Evolutionary conservation across 2,329 filamentous ascomycete species (phyloP), one percentile per base, ranked within the genome.

Genomic region (Chrysosporium keratinophilum): DNA sequence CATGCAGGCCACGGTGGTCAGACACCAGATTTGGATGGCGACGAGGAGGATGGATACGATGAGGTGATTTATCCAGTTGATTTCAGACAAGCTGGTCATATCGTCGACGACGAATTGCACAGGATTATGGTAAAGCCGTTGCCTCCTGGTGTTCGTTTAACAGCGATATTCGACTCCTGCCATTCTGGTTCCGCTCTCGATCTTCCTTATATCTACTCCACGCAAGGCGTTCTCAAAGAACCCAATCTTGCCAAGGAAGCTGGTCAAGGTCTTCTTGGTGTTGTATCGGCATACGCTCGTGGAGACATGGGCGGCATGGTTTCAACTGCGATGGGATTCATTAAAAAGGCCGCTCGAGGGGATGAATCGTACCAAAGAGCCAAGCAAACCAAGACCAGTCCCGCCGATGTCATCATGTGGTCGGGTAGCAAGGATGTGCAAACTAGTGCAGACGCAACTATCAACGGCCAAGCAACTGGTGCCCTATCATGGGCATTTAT

Each of bases 401-500:
- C 90, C 1, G 93, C 93, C 40, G 93, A 98, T 70, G 93, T 98
- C 33, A 82, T 98, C 67, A 95, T 96, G 87, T 95, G 90, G 86
- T 95, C 88, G 57, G 93, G 93, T 54, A 94, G 88, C 74, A 96
- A 95, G 72, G 93, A 98, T 67, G 82, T 84, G 57, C 93, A 97
- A 72, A 98, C 93, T 63, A 95, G 89, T 56, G 87, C 88, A 72
- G 93, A 98, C 69, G 90, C 93, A 11, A 87, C 83, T 28, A 96
- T 97, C 61, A 81, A 79, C 42, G 83, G 88, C 54, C 80, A 96
- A 72, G 91, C 93, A 34, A 98, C 93, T 0, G 93, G 93, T 53
- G 93, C 93, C 69, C 97, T 98, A 93, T 95, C 89, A 2, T 96
- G 87, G 82, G 93, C 93, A 1, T 98, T 98, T 69, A 93, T 98